Evolutionary conservation across 495 filamentous ascomycete species (phyloP).

Genomic region (Talaromyces ruber): DNA sequence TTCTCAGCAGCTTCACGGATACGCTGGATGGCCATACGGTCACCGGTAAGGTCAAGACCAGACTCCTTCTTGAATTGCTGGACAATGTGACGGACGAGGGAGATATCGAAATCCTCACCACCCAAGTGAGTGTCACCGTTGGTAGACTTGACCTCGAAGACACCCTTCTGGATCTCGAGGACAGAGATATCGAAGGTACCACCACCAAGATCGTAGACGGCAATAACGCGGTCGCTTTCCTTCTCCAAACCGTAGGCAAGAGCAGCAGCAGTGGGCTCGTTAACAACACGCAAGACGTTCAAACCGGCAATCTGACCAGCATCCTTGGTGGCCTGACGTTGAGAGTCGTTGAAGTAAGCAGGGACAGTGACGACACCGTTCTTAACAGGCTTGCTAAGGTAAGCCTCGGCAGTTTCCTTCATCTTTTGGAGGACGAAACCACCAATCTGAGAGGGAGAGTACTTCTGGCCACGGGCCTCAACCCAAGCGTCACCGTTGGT

Average conservation of each 20-base stretch:
- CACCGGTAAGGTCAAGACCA: constrained; percentile 79
- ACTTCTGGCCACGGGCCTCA: constrained; percentile 89
- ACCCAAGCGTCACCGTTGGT: constrained; percentile 98
- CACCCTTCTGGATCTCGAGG: constrained; percentile 94
- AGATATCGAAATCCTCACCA: constrained; percentile 98
- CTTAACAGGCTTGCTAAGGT: constrained; percentile 81
- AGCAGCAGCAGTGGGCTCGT: constrained; percentile 92
- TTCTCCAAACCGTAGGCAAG: constrained; percentile 95
- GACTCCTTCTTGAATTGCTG: constrained; percentile 94
- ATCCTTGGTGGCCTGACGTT: constrained; percentile 97
- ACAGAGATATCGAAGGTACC: constrained; percentile 99
- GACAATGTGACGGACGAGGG: constrained; percentile 88
- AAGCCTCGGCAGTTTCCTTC: constrained; percentile 95
- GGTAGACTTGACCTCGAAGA: constrained; percentile 98
- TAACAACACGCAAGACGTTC: constrained; percentile 93
- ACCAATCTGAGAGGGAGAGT: constrained; percentile 97
- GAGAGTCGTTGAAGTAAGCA: constrained; percentile 97
- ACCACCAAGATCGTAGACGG: constrained; percentile 96
- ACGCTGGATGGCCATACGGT: constrained; percentile 98
- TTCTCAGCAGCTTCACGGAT: constrained; percentile 99
- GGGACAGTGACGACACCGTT: constrained; percentile 96
- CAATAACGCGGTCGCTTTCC: constrained; percentile 81
- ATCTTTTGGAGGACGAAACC: constrained; percentile 96
- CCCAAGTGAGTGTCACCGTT: constrained; percentile 97
- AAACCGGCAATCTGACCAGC: constrained; percentile 93